Conservation (phyloP, 129 eudicot species). For the Solidago caesia region DNA sequence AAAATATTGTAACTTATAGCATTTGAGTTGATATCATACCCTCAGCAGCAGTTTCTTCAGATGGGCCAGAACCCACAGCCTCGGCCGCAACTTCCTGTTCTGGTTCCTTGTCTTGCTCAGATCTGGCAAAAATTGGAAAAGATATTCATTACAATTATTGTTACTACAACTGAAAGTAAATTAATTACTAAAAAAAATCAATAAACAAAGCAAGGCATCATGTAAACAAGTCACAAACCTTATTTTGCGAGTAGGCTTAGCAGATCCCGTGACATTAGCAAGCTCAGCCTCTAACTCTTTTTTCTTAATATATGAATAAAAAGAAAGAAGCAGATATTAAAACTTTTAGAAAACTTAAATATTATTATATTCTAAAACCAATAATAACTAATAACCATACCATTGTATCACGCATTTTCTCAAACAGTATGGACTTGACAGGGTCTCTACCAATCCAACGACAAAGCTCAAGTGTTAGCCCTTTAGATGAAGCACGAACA, state of each 20-base stretch:
- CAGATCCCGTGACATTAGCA: slow-evolving; percentile 74
- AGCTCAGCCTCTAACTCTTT: slow-evolving; percentile 99
- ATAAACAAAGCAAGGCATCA: neutral
- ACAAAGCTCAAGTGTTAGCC: slow-evolving; percentile 94
- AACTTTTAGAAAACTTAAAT: neutral
- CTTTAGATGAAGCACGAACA: slow-evolving; percentile 98
- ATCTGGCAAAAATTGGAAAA: slow-evolving; percentile 42
- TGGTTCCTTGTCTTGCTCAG: slow-evolving; percentile 99
- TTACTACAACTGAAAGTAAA: neutral
- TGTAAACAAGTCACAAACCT: slow-evolving; percentile 44
- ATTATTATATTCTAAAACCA: neutral
- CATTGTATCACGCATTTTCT: slow-evolving; percentile 99
- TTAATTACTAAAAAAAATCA: neutral
- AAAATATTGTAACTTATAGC: neutral
- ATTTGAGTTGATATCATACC: slow-evolving; percentile 41
- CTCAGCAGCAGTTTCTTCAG: slow-evolving; percentile 81
- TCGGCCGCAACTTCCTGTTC: slow-evolving; percentile 83
- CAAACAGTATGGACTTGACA: slow-evolving; percentile 91
- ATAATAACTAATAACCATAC: slow-evolving; percentile 37
- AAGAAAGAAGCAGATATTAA: neutral
- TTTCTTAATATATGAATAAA: slow-evolving; percentile 46
- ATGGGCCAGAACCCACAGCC: slow-evolving; percentile 65
- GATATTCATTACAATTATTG: neutral
- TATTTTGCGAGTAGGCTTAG: slow-evolving; percentile 92
- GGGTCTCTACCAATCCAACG: slow-evolving; percentile 99